These are phyloP conservation scores for Trichosporon inkin DNA, from an alignment of 1,284 basidiomycete genomes.

Conservation along the genomic window DNA sequence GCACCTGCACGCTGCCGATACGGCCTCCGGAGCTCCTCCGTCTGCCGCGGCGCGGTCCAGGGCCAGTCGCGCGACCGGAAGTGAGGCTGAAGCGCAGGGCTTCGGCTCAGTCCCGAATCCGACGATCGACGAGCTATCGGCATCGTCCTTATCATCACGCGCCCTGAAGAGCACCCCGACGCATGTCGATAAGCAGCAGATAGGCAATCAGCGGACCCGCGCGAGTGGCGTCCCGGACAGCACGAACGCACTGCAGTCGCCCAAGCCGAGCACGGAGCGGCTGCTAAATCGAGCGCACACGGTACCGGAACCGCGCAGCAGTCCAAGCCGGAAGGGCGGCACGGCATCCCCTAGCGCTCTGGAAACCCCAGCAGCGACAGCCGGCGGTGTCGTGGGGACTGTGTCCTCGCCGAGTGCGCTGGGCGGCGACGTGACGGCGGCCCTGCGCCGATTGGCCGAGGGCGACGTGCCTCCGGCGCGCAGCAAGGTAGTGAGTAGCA, in stretches of 20 bases:
- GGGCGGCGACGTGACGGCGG: slow-evolving; percentile 16
- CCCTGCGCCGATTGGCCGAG: slow-evolving; percentile 20
- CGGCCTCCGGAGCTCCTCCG: slow-evolving; percentile 10
- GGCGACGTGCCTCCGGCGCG: slow-evolving; percentile 3
- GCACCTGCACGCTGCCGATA: slow-evolving; percentile 23
- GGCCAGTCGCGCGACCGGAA: slow-evolving; percentile 15
- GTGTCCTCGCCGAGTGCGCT: background rate
- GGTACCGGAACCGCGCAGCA: slow-evolving; percentile 1
- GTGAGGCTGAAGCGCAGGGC: background rate
- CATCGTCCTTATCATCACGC: background rate
- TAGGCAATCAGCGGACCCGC: background rate
- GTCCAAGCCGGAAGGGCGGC: background rate
- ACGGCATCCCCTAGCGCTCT: background rate
- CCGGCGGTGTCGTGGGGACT: background rate
- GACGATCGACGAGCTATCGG: background rate
- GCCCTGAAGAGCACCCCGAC: slow-evolving; percentile 36
- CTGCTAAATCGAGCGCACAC: slow-evolving; percentile 24
- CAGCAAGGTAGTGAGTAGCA: slow-evolving; percentile 13
- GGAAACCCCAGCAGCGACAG: background rate
- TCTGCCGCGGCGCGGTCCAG: background rate
- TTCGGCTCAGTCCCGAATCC: background rate
- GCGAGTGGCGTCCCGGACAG: background rate
- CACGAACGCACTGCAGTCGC: slow-evolving; percentile 28
- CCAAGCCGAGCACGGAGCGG: slow-evolving; percentile 29
- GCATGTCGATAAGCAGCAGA: slow-evolving; percentile 31